phyloP scores from a whole-genome alignment of 495 filamentous ascomycete species.

The Xylaria curta region DNA sequence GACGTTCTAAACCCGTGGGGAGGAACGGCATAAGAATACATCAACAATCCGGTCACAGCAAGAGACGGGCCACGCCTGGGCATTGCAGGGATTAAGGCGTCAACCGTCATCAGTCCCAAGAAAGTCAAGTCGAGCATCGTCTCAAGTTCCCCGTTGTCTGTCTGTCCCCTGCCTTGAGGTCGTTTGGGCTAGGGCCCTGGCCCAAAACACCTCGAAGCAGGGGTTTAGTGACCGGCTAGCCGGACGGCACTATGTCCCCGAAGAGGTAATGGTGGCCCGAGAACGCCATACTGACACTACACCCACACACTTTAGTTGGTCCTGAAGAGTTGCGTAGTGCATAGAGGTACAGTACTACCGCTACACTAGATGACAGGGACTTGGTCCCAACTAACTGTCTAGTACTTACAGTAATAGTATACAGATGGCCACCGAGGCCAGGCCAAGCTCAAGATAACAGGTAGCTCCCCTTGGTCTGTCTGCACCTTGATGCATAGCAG shows the following conservation, averaged over 20 bases:
- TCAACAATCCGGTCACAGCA: slow-evolving; percentile 58
- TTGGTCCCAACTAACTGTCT: background rate
- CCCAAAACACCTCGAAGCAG: slow-evolving; percentile 42
- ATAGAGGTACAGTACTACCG: slow-evolving; percentile 18
- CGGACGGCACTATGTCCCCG: slow-evolving; percentile 38
- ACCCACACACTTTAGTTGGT: slow-evolving; percentile 30
- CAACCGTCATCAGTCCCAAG: slow-evolving; percentile 41
- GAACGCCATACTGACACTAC: slow-evolving; percentile 34
- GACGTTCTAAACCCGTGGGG: slow-evolving; percentile 39
- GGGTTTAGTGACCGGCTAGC: slow-evolving; percentile 42
- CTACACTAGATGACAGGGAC: slow-evolving; percentile 29
- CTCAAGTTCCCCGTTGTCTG: slow-evolving; percentile 45
- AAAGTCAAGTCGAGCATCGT: slow-evolving; percentile 51
- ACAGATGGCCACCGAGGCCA: background rate
- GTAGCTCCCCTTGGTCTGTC: background rate
- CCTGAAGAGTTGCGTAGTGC: slow-evolving; percentile 14
- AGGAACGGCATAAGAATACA: slow-evolving; percentile 58
- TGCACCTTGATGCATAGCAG: slow-evolving; percentile 11
- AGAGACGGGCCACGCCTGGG: slow-evolving; percentile 45
- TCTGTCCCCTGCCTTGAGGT: slow-evolving; percentile 20
- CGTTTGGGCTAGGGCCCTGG: slow-evolving; percentile 40
- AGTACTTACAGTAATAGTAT: background rate
- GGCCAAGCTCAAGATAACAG: background rate
- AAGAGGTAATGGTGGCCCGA: slow-evolving; percentile 42
- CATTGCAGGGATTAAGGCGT: slow-evolving; percentile 36